Evolutionary conservation across 208 protist species (phyloP), one percentile per base, ranked within the genome.

Genomic region (Leishmania guyanensis): DNA sequence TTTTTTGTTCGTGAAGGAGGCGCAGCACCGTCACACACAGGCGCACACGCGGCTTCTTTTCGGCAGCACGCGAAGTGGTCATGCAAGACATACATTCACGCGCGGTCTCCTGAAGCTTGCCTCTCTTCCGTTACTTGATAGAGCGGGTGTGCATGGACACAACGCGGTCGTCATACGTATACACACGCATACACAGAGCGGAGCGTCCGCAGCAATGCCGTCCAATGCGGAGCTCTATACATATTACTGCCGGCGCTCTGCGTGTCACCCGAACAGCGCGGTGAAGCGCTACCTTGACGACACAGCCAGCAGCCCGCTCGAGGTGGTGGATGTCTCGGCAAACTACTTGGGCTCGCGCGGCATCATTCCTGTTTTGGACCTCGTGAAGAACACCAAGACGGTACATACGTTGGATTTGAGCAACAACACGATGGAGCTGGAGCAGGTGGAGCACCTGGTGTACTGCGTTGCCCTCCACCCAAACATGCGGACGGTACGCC

Each of bases 301-400:
- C 54, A 85, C 87, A 5, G 76, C 86, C 50, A 53, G 80, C 51
- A 77, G 80, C 12, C 60, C 89, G 9, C 81, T 96, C 29, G 80
- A 89, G 12, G 77, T 58, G 14, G 65, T 97, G 14, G 94, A 98
- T 84, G 82, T 96, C 17, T 94, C 92, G 14, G 56, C 68, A 33
- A 98, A 96, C 85, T 98, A 96, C 77, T 78, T 98, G 16, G 95
- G 95, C 3, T 81, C 85, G 65, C 95, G 94, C 66, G 95, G 95
- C 1, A 84, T 97, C 9, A 87, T 91, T 53, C 94, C 95, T 9
- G 81, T 97, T 12, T 79, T 98, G 60, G 94, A 97, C 69, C 85
- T 97, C 16, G 92, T 95, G 4, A 94, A 96, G 77, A 94, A 96
- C 82, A 86, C 87, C 16, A 93, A 92, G 82, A 93, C 89, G 4